Conservation (phyloP, 169 alveolate species). For the Amoebophrya sp. region DNA sequence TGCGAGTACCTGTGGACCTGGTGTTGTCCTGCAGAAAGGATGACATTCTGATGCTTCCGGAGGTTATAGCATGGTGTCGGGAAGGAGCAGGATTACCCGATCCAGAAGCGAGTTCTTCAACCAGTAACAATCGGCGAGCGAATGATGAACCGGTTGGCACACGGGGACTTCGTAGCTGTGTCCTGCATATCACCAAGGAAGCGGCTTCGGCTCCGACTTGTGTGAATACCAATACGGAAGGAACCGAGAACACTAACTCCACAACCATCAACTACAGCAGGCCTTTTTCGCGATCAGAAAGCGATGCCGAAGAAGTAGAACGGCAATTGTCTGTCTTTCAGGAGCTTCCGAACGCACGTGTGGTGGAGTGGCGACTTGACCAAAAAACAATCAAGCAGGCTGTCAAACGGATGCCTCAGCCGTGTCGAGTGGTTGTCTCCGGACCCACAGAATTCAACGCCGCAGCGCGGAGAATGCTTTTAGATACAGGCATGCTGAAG, state of each 20-base stretch:
- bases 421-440: not conserved
- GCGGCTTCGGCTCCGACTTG: not conserved
- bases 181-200: not conserved
- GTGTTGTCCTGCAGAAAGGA: conserved; percentile 33
- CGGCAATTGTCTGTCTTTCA: not conserved
- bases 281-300: not conserved
- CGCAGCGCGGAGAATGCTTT: not conserved
- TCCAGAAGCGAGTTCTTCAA: not conserved
- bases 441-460: conserved; percentile 32
- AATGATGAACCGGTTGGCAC: too few species aligned
- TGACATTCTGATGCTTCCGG: conserved; percentile 24
- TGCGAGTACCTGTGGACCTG: not conserved
- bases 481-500: too few species aligned
- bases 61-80: too few species aligned
- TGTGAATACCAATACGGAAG: not conserved
- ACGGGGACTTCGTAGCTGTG: not conserved
- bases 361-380: not conserved
- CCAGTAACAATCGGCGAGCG: not conserved
- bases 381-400: not conserved
- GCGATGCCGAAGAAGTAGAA: not conserved
- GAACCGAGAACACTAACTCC: not conserved
- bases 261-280: too few species aligned
- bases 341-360: not conserved
- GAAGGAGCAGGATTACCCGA: not conserved
- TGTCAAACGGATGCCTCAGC: not conserved